Percentiles rank a stretch among this genome's conserved stretches.
Conservation (phyloP, 2,329 filamentous ascomycete species). For the Penicillium capsulatum region DNA sequence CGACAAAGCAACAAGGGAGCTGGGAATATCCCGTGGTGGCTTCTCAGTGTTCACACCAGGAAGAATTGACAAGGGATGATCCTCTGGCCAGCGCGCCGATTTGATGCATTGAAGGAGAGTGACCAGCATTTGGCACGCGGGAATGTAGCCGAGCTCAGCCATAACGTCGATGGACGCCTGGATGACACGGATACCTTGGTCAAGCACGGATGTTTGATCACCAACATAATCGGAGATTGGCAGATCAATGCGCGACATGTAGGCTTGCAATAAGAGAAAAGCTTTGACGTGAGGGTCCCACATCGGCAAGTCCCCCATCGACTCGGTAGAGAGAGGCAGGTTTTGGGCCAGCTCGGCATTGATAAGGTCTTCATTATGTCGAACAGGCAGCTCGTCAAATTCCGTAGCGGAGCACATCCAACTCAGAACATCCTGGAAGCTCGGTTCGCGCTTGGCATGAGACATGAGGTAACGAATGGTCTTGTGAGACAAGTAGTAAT, state of each 20-base stretch:
- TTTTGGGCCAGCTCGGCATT: constrained; percentile 84
- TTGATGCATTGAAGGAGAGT: constrained; percentile 87
- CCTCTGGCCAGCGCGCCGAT: constrained; percentile 82
- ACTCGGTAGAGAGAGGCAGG: constrained; percentile 63
- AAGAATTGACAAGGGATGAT: constrained; percentile 72
- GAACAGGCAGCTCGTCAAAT: constrained; percentile 95
- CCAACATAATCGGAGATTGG: constrained; percentile 97
- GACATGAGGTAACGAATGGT: constrained; percentile 82
- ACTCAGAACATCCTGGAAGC: constrained; percentile 74
- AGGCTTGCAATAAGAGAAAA: constrained; percentile 87
- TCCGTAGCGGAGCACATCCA: constrained; percentile 95
- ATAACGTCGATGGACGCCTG: constrained; percentile 93
- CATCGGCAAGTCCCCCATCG: constrained; percentile 69
- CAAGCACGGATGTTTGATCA: constrained; percentile 80
- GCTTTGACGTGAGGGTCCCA: constrained; percentile 99
- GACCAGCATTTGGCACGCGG: constrained; percentile 76
- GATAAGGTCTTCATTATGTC: constrained; percentile 97
- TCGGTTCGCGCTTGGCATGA: constrained; percentile 69
- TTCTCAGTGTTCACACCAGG: constrained; percentile 57
- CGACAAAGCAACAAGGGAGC: constrained; percentile 30
- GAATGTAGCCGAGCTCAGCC: constrained; percentile 78
- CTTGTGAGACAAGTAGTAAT: constrained; percentile 95
- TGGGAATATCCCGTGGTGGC: constrained; percentile 25
- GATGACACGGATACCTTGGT: constrained; percentile 94
- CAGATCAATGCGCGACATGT: constrained; percentile 87